Evolutionary conservation across 2,329 filamentous ascomycete genomes (phyloP).

Genomic region (Colletotrichum brevisporum): DNA sequence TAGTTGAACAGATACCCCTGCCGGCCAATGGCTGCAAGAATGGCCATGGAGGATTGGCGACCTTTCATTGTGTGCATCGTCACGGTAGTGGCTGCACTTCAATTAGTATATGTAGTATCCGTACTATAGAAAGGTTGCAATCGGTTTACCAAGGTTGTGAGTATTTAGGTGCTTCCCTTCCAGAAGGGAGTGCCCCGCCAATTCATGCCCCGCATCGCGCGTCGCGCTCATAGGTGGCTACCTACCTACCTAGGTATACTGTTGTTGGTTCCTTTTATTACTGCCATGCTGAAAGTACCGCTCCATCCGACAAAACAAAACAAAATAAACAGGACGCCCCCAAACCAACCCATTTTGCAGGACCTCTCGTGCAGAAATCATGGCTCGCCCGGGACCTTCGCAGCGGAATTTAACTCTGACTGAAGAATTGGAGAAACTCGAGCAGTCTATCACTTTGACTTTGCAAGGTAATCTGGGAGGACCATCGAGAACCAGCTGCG

Average conservation of each 20-base stretch:
- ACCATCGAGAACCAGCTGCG: background rate
- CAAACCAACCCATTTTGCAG: background rate
- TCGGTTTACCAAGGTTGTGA: too few relatives aligned
- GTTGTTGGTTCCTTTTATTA: conserved; percentile 28
- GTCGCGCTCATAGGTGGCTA: conserved; percentile 32
- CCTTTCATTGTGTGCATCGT: too few relatives aligned
- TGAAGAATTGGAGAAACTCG: conserved; percentile 94
- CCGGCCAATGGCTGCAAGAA: background rate
- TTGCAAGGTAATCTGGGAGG: conserved; percentile 78
- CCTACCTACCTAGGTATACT: background rate
- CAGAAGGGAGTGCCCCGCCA: background rate
- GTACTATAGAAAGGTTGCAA: too few relatives aligned
- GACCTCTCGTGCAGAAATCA: conserved; percentile 45
- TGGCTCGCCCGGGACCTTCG: conserved; percentile 65
- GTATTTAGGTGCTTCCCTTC: too few relatives aligned
- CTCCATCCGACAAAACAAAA: conserved; percentile 26
- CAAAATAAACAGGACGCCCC: conserved; percentile 17
- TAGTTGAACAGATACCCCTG: conserved; percentile 14
- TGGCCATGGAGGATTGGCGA: too few relatives aligned
- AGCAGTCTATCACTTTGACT: conserved; percentile 96
- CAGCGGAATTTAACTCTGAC: conserved; percentile 81
- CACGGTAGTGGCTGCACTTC: too few relatives aligned
- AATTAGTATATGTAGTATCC: too few relatives aligned
- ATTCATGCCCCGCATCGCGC: conserved; percentile 52
- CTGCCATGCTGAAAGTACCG: background rate